phyloP scores from a whole-genome alignment of 2,329 filamentous ascomycete species.

The Rhexocercosporidium sp. region DNA sequence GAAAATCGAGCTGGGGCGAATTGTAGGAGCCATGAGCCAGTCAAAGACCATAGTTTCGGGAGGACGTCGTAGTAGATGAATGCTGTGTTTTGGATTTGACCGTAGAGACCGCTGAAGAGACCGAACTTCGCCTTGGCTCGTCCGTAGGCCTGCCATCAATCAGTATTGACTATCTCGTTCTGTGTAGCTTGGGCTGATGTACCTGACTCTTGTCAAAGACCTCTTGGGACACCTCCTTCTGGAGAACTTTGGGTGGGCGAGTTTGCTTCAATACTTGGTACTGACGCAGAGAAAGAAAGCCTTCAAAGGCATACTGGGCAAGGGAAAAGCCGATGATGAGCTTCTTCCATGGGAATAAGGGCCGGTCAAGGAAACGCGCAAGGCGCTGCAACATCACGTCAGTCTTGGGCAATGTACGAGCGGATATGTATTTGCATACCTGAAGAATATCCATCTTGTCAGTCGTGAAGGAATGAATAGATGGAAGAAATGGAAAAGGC shows the following conservation, averaged over 20 bases:
- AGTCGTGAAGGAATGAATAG: conserved; percentile 24
- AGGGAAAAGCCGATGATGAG: conserved; percentile 94
- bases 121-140: conserved; percentile 93
- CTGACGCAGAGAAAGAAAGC: conserved; percentile 87
- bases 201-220: conserved; percentile 94
- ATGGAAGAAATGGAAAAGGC: conserved; percentile 13
- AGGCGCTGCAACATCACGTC: conserved; percentile 60
- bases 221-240: conserved; percentile 85
- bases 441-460: conserved; percentile 44
- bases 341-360: conserved; percentile 95
- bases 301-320: conserved; percentile 88
- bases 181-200: conserved; percentile 31
- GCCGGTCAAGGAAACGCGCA: conserved; percentile 85
- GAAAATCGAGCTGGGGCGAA: conserved; percentile 80
- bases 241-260: conserved; percentile 82
- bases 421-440: conserved; percentile 29
- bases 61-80: conserved; percentile 92
- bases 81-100: conserved; percentile 84
- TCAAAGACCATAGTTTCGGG: conserved; percentile 86
- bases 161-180: conserved; percentile 17
- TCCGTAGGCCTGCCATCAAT: conserved; percentile 72
- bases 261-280: conserved; percentile 84
- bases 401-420: conserved; percentile 8
- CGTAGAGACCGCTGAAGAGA: conserved; percentile 80
- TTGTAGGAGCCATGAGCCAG: conserved; percentile 73